Evolutionary conservation across 1,284 basidiomycete genomes (phyloP).

Genomic region (Gymnopus androsaceus): DNA sequence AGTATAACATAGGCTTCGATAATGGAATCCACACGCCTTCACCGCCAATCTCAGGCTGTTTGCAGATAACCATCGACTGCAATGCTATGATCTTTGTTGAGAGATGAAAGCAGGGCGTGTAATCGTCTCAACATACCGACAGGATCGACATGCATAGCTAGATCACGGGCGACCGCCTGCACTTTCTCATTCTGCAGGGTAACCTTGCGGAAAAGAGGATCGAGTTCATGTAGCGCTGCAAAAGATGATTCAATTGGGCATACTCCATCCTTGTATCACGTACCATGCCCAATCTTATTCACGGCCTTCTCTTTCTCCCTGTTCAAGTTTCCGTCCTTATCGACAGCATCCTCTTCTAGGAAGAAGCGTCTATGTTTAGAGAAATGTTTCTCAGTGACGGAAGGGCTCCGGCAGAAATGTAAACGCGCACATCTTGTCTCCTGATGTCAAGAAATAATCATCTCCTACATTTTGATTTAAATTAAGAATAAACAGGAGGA

Average conservation of each 20-base stretch:
- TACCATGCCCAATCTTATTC: slow-evolving; percentile 85
- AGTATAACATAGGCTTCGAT: slow-evolving; percentile 6
- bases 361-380: slow-evolving; percentile 63
- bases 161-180: slow-evolving; percentile 66
- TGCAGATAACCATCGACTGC: slow-evolving; percentile 95
- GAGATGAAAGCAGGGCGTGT: not conserved
- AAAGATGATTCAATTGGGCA: not conserved
- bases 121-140: slow-evolving; percentile 62
- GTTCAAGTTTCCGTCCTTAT: slow-evolving; percentile 62
- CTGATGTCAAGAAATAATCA: slow-evolving; percentile 88
- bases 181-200: slow-evolving; percentile 78
- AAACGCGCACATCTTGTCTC: slow-evolving; percentile 76
- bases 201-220: slow-evolving; percentile 76
- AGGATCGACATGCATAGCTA: slow-evolving; percentile 82
- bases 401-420: not conserved
- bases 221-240: slow-evolving; percentile 78
- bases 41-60: slow-evolving; percentile 87
- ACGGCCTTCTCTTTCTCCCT: slow-evolving; percentile 79
- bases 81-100: slow-evolving; percentile 52
- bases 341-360: slow-evolving; percentile 80
- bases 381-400: not conserved
- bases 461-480: too few species aligned
- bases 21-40: slow-evolving; percentile 56
- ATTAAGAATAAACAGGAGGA: too few species aligned
- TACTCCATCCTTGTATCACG: slow-evolving; percentile 11